These are phyloP conservation scores for Oxyria digyna DNA, from an alignment of 148 eudicot genomes.

Conservation along the genomic window DNA sequence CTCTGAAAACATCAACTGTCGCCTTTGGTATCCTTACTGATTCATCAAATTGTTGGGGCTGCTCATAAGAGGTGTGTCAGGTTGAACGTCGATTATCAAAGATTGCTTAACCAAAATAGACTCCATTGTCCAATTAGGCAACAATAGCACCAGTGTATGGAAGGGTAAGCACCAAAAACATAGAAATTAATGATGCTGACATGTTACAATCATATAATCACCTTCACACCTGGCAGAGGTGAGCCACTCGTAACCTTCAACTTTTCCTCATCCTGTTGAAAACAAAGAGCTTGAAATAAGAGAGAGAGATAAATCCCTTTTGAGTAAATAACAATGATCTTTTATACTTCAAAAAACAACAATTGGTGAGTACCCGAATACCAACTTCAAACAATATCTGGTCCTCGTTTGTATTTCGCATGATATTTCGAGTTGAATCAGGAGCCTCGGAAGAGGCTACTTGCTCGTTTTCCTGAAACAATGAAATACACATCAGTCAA, in stretches of 20 bases:
- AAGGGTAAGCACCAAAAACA: too few relatives aligned
- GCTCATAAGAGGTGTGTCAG: too few relatives aligned
- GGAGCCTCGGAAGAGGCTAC: constrained; percentile 15
- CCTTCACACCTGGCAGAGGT: constrained; percentile 98
- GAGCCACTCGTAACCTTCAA: constrained; percentile 77
- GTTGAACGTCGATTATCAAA: too few relatives aligned
- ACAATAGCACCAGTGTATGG: too few relatives aligned
- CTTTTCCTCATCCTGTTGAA: constrained; percentile 39
- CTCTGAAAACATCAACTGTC: constrained; percentile 66
- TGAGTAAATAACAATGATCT: background rate
- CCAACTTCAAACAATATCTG: constrained; percentile 25
- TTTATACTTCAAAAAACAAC: constrained; percentile 1
- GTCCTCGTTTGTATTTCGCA: constrained; percentile 17
- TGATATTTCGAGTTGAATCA: constrained; percentile 19
- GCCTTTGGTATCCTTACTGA: constrained; percentile 68
- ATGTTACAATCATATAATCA: constrained; percentile 29
- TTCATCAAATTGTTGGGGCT: constrained; percentile 70
- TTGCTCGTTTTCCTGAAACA: constrained; percentile 29
- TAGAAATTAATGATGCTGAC: background rate
- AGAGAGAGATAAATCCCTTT: too few relatives aligned
- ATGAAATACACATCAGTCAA: constrained; percentile 1
- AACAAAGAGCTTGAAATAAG: constrained; percentile 9
- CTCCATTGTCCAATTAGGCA: too few relatives aligned
- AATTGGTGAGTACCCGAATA: constrained; percentile 37
- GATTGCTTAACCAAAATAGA: too few relatives aligned